These are phyloP conservation scores for Micractinium conductrix DNA, from an alignment of 139 green algal genomes.

Conservation along the genomic window DNA sequence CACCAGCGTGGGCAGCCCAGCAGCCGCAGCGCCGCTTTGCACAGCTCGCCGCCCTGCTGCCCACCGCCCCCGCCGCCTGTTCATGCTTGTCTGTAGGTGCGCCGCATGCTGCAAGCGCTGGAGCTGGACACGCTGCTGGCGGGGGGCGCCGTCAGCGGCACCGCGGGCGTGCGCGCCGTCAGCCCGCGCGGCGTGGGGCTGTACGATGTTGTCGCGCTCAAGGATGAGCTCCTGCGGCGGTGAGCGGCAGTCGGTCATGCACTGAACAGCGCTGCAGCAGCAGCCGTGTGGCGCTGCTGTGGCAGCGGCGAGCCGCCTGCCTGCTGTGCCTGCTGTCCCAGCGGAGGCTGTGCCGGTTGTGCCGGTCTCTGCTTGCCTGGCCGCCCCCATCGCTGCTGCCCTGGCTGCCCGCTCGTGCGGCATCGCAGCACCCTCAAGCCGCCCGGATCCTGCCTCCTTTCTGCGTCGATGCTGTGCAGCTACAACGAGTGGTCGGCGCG, in stretches of 20 bases:
- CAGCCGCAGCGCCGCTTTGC: too few species aligned
- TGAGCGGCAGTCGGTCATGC: background rate
- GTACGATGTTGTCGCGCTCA: constrained; percentile 53
- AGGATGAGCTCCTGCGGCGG: constrained; percentile 36
- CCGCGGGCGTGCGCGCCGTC: constrained; percentile 35
- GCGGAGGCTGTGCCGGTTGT: too few species aligned
- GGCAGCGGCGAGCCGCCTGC: too few species aligned
- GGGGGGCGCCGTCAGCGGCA: background rate
- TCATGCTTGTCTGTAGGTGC: constrained; percentile 8
- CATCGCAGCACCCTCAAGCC: too few species aligned
- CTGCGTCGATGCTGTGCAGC: background rate
- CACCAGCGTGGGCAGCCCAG: too few species aligned
- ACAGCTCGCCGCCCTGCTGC: too few species aligned
- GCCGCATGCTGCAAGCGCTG: constrained; percentile 37
- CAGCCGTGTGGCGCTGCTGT: background rate
- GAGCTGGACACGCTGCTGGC: constrained; percentile 18
- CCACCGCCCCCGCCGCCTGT: too few species aligned
- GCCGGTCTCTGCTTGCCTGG: too few species aligned
- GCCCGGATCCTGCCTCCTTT: background rate
- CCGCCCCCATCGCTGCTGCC: too few species aligned
- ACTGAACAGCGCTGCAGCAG: too few species aligned
- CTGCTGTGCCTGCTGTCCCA: too few species aligned
- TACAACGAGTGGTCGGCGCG: constrained; percentile 38
- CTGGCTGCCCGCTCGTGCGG: too few species aligned
- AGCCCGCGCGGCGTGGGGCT: constrained; percentile 33